Evolutionary conservation across 768 basidiomycete species (phyloP).

Genomic region (Lactifluus echinatus): DNA sequence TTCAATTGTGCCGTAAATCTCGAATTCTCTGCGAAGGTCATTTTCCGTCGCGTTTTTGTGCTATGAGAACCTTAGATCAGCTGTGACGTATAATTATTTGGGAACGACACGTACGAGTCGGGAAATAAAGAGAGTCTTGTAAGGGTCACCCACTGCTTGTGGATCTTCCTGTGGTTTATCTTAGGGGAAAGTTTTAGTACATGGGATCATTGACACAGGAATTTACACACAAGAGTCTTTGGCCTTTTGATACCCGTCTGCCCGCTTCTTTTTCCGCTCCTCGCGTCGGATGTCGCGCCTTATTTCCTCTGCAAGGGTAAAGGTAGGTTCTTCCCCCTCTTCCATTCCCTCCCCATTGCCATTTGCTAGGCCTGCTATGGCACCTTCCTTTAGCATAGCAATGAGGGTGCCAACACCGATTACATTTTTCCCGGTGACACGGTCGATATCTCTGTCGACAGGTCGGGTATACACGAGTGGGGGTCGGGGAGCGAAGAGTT

Average conservation of each 20-base stretch:
- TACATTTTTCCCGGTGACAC: slow-evolving; percentile 59
- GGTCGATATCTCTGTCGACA: slow-evolving; percentile 74
- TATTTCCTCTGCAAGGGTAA: slow-evolving; percentile 75
- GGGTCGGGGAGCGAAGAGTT: slow-evolving; percentile 91
- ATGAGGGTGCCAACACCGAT: slow-evolving; percentile 72
- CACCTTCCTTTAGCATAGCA: slow-evolving; percentile 64
- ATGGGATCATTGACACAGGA: neutral
- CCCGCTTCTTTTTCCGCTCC: slow-evolving; percentile 66
- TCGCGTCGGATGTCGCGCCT: slow-evolving; percentile 72
- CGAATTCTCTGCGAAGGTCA: slow-evolving; percentile 92
- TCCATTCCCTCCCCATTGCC: slow-evolving; percentile 64
- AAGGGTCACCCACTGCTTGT: slow-evolving; percentile 91
- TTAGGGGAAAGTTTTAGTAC: slow-evolving; percentile 27
- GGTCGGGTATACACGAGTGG: slow-evolving; percentile 83
- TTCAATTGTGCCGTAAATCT: slow-evolving; percentile 91
- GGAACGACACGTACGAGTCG: slow-evolving; percentile 52
- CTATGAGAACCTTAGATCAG: slow-evolving; percentile 34
- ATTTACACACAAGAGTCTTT: slow-evolving; percentile 72
- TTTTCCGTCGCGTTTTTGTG: slow-evolving; percentile 87
- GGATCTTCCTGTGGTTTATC: slow-evolving; percentile 90
- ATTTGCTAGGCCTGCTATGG: slow-evolving; percentile 56
- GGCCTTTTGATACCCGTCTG: slow-evolving; percentile 67
- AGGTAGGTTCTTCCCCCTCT: slow-evolving; percentile 75
- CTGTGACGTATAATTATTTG: neutral
- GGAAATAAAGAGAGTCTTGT: slow-evolving; percentile 96